phyloP scores from a whole-genome alignment of 2,329 filamentous ascomycete species.

The Neofusicoccum kwambonambiense region DNA sequence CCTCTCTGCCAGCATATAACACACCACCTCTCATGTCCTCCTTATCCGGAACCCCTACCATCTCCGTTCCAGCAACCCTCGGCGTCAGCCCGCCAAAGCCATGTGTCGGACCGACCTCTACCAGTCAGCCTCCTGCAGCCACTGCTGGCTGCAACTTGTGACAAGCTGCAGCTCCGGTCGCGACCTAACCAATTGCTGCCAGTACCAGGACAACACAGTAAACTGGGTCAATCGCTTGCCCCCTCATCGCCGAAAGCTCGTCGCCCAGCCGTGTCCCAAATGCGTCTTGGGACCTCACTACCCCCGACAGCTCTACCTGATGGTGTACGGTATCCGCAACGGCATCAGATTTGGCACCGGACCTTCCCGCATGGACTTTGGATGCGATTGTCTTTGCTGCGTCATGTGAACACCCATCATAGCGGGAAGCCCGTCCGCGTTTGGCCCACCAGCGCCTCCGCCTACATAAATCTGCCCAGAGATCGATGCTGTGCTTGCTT shows the following conservation, averaged over 20 bases:
- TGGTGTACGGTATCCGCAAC: background rate
- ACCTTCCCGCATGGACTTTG: background rate
- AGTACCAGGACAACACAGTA: slow-evolving; percentile 31
- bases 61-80: too few species aligned
- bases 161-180: slow-evolving; percentile 42
- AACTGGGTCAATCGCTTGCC: slow-evolving; percentile 2
- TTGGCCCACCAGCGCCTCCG: too few species aligned
- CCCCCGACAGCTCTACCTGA: background rate
- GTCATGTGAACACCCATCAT: background rate
- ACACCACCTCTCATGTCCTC: background rate
- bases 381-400: background rate
- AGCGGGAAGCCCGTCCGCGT: too few species aligned
- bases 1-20: background rate
- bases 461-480: too few species aligned
- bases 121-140: slow-evolving; percentile 47
- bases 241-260: background rate
- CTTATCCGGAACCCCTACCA: background rate
- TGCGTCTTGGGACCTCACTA: background rate
- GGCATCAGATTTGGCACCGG: slow-evolving; percentile 7
- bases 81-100: background rate
- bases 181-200: slow-evolving; percentile 43
- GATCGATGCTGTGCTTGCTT: too few species aligned
- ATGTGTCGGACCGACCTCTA: slow-evolving; percentile 51
- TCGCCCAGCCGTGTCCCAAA: background rate
- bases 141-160: slow-evolving; percentile 50